These are phyloP conservation scores for Alternaria gaisen DNA, from an alignment of 2,329 filamentous ascomycete species.

Conservation along the genomic window DNA sequence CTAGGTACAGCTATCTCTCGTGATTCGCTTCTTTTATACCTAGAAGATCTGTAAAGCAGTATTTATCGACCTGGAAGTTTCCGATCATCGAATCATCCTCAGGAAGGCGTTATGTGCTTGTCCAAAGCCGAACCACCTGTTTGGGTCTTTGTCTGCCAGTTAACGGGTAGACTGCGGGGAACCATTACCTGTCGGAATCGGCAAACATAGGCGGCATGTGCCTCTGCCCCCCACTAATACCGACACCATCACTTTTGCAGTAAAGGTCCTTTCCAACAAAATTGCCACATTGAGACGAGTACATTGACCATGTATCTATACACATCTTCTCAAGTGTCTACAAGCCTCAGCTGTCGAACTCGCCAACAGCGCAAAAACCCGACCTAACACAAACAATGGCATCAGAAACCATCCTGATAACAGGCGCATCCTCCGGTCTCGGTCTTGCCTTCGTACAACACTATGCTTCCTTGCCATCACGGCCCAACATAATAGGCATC, in stretches of 20 bases:
- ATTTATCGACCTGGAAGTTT: neutral
- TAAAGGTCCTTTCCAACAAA: conserved; percentile 5
- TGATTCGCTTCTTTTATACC: neutral
- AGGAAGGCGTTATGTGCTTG: neutral
- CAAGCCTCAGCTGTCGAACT: neutral
- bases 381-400: neutral
- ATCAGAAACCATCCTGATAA: conserved; percentile 77
- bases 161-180: conserved; percentile 12
- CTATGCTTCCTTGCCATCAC: conserved; percentile 26
- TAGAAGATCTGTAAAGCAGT: neutral
- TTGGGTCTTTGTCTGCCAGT: neutral
- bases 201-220: conserved; percentile 4
- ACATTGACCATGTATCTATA: neutral
- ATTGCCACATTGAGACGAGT: conserved; percentile 8
- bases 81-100: neutral
- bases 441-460: conserved; percentile 67
- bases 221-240: neutral
- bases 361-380: neutral
- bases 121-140: neutral
- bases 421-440: conserved; percentile 94
- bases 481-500: conserved; percentile 30
- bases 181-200: conserved; percentile 1
- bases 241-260: neutral
- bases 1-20: neutral
- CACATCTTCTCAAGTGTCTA: neutral